Evolutionary conservation across 2,329 filamentous ascomycete species (phyloP).

Genomic region (Ophiostoma sp.): DNA sequence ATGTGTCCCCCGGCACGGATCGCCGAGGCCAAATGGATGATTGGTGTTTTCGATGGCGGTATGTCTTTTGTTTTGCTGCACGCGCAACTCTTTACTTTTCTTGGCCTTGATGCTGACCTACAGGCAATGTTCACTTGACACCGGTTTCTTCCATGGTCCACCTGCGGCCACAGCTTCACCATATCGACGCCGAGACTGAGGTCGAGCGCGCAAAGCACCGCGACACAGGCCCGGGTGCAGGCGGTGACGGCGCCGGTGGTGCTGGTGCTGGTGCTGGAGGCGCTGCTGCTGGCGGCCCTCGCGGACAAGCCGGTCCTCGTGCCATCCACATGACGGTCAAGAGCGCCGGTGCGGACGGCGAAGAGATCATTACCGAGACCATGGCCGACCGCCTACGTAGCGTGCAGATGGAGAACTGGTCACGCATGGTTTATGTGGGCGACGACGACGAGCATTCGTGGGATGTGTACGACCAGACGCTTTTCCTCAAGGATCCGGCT

Average conservation of each 20-base stretch:
- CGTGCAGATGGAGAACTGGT: conserved; percentile 81
- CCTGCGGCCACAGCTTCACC: conserved; percentile 85
- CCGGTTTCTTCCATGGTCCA: conserved; percentile 78
- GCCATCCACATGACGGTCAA: conserved; percentile 86
- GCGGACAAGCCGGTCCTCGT: conserved; percentile 50
- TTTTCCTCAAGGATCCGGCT: conserved; percentile 48
- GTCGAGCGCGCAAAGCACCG: conserved; percentile 47
- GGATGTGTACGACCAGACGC: conserved; percentile 66
- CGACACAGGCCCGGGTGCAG: conserved; percentile 24
- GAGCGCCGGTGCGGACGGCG: conserved; percentile 57
- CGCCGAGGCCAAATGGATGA: conserved; percentile 76
- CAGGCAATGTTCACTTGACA: conserved; percentile 81
- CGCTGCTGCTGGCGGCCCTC: conserved; percentile 21
- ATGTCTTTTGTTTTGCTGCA: conserved; percentile 30
- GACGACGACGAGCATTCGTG: conserved; percentile 73
- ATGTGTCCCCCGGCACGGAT: conserved; percentile 49
- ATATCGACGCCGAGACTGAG: conserved; percentile 79
- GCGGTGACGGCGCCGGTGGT: conserved; percentile 30
- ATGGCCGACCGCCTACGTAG: conserved; percentile 69
- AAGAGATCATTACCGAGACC: conserved; percentile 58
- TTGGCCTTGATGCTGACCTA: background rate
- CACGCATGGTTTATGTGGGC: conserved; percentile 70
- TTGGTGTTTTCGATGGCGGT: conserved; percentile 85
- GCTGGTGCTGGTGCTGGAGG: background rate
- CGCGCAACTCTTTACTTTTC: background rate